Evolutionary conservation across 495 filamentous ascomycete genomes (phyloP).

Genomic region (Barbatosphaeria neglecta): DNA sequence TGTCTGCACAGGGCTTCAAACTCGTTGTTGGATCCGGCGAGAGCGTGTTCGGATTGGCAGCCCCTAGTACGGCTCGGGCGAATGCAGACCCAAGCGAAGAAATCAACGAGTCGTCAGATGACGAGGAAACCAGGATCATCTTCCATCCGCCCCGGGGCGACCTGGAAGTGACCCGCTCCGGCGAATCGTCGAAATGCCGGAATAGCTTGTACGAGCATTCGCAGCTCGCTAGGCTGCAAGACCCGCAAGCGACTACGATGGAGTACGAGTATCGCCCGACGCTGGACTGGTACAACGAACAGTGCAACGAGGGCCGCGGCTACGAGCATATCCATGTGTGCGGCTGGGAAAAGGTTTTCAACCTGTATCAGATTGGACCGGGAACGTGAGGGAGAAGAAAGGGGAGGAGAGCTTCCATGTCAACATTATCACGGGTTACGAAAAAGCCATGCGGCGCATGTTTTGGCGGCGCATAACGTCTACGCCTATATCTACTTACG

Average conservation of each 20-base stretch:
- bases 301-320: conserved; percentile 24
- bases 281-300: conserved; percentile 30
- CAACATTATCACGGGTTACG: too few species aligned
- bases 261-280: conserved; percentile 26
- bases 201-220: conserved; percentile 30
- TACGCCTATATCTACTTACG: too few species aligned
- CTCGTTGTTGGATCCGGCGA: not conserved
- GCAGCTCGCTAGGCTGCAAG: conserved; percentile 6
- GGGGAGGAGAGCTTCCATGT: too few species aligned
- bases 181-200: conserved; percentile 17
- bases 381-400: not conserved
- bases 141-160: conserved; percentile 28
- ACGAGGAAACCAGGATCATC: conserved; percentile 22
- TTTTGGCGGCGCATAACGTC: too few species aligned
- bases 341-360: conserved; percentile 20
- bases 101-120: conserved; percentile 1
- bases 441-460: too few species aligned
- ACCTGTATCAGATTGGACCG: conserved; percentile 9
- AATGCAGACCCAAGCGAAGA: not conserved
- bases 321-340: conserved; percentile 27
- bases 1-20: conserved; percentile 14
- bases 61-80: not conserved
- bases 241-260: conserved; percentile 12
- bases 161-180: conserved; percentile 1
- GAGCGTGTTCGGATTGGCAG: not conserved